Evolutionary conservation across 495 filamentous ascomycete genomes (phyloP).

Genomic region (Penicillium psychrofluorescens): DNA sequence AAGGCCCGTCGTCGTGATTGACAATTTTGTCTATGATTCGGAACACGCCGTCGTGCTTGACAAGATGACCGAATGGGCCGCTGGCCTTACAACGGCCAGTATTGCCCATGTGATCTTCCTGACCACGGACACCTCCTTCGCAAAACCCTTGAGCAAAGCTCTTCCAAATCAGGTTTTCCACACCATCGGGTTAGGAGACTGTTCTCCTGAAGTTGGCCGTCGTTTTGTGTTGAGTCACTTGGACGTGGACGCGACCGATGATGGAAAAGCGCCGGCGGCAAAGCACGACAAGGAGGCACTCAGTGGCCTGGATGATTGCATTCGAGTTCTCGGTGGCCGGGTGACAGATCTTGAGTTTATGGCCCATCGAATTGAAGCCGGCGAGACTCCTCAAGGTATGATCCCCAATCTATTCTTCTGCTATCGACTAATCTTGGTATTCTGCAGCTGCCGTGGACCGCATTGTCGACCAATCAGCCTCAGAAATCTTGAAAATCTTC

Average conservation of each 20-base stretch:
- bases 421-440: constrained; percentile 8
- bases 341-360: constrained; percentile 92
- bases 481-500: constrained; percentile 91
- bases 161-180: constrained; percentile 89
- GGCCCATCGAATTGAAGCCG: constrained; percentile 80
- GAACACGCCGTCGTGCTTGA: constrained; percentile 74
- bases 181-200: constrained; percentile 76
- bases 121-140: constrained; percentile 84
- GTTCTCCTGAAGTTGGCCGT: constrained; percentile 77
- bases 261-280: constrained; percentile 24
- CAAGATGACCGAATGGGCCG: constrained; percentile 88
- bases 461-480: constrained; percentile 79
- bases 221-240: constrained; percentile 84
- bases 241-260: constrained; percentile 39
- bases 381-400: constrained; percentile 67
- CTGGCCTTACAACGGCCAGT: constrained; percentile 77
- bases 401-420: background rate
- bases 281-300: constrained; percentile 37
- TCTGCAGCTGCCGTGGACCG: constrained; percentile 69
- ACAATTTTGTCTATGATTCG: constrained; percentile 80
- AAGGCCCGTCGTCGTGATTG: constrained; percentile 80
- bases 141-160: constrained; percentile 79
- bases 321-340: constrained; percentile 75
- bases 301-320: constrained; percentile 70
- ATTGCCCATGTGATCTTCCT: constrained; percentile 95